These are phyloP conservation scores for Plectosphaerella sp. DNA, from an alignment of 2,329 filamentous ascomycete genomes.

Conservation along the genomic window DNA sequence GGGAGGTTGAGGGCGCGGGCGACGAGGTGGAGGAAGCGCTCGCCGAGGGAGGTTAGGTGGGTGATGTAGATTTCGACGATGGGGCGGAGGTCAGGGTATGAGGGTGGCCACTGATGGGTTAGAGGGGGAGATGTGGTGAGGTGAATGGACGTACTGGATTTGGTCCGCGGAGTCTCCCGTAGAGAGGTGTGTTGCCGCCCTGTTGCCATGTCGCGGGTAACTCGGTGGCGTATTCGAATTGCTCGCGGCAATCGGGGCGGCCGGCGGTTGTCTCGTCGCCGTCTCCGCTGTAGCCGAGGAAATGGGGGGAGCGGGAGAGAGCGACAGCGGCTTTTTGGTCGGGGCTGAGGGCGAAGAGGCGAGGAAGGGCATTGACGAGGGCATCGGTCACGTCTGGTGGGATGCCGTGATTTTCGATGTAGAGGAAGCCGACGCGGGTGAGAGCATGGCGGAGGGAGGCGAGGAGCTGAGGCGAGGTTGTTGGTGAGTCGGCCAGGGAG, in stretches of 20 bases:
- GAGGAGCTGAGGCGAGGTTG: slow-evolving; percentile 30
- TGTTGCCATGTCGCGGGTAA: slow-evolving; percentile 29
- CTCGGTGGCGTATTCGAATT: slow-evolving; percentile 58
- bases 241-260: slow-evolving; percentile 46
- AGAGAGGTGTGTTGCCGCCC: slow-evolving; percentile 23
- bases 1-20: slow-evolving; percentile 49
- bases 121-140: background rate
- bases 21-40: slow-evolving; percentile 51
- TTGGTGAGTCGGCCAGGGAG: slow-evolving; percentile 30
- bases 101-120: slow-evolving; percentile 33
- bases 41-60: slow-evolving; percentile 44
- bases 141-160: slow-evolving; percentile 33
- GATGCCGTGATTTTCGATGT: slow-evolving; percentile 45
- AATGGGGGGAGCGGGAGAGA: slow-evolving; percentile 52
- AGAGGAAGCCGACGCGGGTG: slow-evolving; percentile 48
- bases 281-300: slow-evolving; percentile 53
- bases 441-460: slow-evolving; percentile 39
- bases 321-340: slow-evolving; percentile 34
- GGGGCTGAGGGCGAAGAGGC: slow-evolving; percentile 34
- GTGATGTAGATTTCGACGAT: slow-evolving; percentile 44
- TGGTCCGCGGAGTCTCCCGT: slow-evolving; percentile 40
- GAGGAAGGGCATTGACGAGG: slow-evolving; percentile 35
- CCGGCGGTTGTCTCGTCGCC: slow-evolving; percentile 54
- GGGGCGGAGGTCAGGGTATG: slow-evolving; percentile 25
- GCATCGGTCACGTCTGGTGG: slow-evolving; percentile 24